These are phyloP conservation scores for Aureobasidium uvarum DNA, from an alignment of 2,329 filamentous ascomycete genomes.

Conservation along the genomic window DNA sequence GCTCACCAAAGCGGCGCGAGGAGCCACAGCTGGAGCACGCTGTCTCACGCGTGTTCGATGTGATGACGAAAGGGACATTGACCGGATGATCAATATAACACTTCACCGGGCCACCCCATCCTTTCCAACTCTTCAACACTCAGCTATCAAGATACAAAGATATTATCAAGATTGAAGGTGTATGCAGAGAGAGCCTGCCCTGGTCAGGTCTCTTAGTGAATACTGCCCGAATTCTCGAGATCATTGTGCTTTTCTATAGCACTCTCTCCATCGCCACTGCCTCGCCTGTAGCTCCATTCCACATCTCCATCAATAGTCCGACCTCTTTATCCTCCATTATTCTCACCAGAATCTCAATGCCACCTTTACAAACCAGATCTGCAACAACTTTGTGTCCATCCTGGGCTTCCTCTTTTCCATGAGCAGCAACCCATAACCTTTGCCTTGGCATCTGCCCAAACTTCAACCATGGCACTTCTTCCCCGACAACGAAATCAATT, in stretches of 20 bases:
- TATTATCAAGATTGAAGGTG: too few species aligned
- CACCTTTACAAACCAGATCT: constrained; percentile 2
- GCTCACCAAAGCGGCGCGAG: too few species aligned
- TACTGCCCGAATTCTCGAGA: background rate
- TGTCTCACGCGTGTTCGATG: too few species aligned
- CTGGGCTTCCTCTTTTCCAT: background rate
- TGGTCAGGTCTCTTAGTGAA: background rate
- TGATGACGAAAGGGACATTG: too few species aligned
- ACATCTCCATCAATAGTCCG: background rate
- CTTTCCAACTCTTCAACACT: too few species aligned
- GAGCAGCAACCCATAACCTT: background rate
- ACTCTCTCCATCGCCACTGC: background rate
- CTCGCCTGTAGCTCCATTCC: background rate
- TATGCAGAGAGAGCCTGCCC: background rate
- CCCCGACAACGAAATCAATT: background rate
- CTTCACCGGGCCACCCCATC: too few species aligned
- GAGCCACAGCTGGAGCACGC: too few species aligned
- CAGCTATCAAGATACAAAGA: too few species aligned
- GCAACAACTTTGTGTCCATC: background rate
- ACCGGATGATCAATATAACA: too few species aligned
- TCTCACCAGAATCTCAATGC: background rate
- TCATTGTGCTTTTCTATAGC: background rate
- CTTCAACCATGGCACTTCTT: background rate
- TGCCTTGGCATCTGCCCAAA: background rate
- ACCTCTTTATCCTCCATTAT: background rate